These are phyloP conservation scores for Clarireedia hainanense DNA, from an alignment of 2,329 filamentous ascomycete species.

Conservation along the genomic window DNA sequence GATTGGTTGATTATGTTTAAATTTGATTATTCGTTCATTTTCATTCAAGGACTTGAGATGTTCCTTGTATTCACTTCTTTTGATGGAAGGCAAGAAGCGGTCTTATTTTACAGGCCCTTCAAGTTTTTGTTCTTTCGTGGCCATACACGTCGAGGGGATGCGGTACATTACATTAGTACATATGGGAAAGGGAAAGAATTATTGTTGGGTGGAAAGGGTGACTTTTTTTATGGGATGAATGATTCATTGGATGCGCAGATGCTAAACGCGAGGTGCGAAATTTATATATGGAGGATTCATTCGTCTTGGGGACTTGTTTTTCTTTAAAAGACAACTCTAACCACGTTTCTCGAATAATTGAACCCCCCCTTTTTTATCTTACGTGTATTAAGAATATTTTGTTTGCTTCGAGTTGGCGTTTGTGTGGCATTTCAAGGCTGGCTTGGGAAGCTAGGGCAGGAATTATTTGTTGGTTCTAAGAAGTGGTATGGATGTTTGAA, in stretches of 20 bases:
- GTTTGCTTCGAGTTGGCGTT: not conserved
- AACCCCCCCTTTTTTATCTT: not conserved
- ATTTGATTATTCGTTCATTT: slow-evolving; percentile 4
- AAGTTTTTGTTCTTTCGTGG: no score
- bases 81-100: no score
- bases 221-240: not conserved
- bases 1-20: not conserved
- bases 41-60: not conserved
- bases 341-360: not conserved
- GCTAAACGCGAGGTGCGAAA: no score
- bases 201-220: not conserved
- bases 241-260: not conserved
- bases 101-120: not conserved
- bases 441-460: not conserved
- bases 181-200: not conserved
- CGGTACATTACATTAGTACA: not conserved
- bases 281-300: not conserved
- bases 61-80: not conserved
- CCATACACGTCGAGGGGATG: no score
- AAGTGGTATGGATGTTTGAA: not conserved
- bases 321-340: not conserved
- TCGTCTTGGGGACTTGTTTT: not conserved
- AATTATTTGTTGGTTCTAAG: not conserved
- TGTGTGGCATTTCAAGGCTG: not conserved
- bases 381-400: slow-evolving; percentile 2